Evolutionary conservation across 2,329 filamentous ascomycete species (phyloP).

Genomic region (Erysiphe neolycopersici): DNA sequence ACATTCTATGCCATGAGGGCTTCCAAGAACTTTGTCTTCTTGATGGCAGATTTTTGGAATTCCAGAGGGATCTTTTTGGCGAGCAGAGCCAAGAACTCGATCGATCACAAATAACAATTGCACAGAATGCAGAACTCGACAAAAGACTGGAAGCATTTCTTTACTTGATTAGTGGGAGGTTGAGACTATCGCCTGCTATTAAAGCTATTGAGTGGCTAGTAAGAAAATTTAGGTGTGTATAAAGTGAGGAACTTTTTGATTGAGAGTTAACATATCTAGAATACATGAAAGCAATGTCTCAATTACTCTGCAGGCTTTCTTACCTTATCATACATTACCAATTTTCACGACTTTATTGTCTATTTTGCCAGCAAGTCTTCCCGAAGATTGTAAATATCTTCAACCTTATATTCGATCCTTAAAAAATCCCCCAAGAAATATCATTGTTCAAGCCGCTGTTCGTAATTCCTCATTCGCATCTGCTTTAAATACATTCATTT

Average conservation of each 20-base stretch:
- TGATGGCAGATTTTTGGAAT: conserved; percentile 52
- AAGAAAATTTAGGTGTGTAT: conserved; percentile 54
- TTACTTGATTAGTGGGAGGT: conserved; percentile 44
- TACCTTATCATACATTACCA: conserved; percentile 73
- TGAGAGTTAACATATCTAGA: conserved; percentile 18
- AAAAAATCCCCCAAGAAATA: conserved; percentile 49
- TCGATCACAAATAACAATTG: conserved; percentile 53
- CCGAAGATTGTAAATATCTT: conserved; percentile 57
- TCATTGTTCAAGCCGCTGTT: conserved; percentile 60
- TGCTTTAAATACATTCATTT: conserved; percentile 49
- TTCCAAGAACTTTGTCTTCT: conserved; percentile 78
- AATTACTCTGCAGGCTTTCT: conserved; percentile 54
- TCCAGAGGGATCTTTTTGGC: conserved; percentile 61
- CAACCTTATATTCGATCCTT: conserved; percentile 61
- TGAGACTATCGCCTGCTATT: conserved; percentile 66
- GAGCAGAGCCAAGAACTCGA: conserved; percentile 81
- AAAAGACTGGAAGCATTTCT: conserved; percentile 58
- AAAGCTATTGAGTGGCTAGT: conserved; percentile 92
- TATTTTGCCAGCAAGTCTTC: conserved; percentile 53
- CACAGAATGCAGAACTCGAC: conserved; percentile 63
- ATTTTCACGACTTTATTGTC: conserved; percentile 68
- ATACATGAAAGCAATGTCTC: conserved; percentile 78
- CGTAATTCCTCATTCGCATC: conserved; percentile 54
- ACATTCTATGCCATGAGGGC: conserved; percentile 62
- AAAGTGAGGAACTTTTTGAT: neutral